Evolutionary conservation across 2,329 filamentous ascomycete species (phyloP).

Genomic region (Fusarium sp.): DNA sequence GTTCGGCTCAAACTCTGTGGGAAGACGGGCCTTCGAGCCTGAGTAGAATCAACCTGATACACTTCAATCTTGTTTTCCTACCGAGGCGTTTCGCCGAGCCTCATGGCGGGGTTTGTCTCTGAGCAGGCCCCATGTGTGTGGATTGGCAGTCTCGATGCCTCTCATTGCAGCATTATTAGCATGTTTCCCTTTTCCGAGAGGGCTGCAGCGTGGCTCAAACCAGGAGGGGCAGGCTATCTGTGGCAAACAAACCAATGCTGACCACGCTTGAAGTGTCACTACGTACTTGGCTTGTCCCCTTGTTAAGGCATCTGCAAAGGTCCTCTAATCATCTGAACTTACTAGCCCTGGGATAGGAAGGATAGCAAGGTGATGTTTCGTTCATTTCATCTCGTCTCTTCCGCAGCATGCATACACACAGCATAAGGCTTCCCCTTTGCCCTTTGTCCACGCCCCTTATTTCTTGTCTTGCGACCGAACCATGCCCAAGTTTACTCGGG

Average conservation of each 20-base stretch:
- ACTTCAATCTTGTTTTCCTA: slow-evolving; percentile 15
- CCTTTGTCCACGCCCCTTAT: slow-evolving; percentile 29
- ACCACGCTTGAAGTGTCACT: slow-evolving; percentile 18
- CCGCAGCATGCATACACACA: slow-evolving; percentile 2
- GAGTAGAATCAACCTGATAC: slow-evolving; percentile 22
- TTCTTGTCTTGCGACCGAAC: slow-evolving; percentile 13
- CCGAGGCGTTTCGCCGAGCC: slow-evolving; percentile 22
- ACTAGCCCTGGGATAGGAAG: slow-evolving; percentile 22
- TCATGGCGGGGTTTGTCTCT: slow-evolving; percentile 11
- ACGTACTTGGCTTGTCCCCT: slow-evolving; percentile 25
- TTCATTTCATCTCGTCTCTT: slow-evolving; percentile 36
- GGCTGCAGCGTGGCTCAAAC: slow-evolving; percentile 23
- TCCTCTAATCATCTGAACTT: slow-evolving; percentile 43
- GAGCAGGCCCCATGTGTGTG: slow-evolving; percentile 23
- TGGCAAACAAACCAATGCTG: slow-evolving; percentile 28
- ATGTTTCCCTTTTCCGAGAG: slow-evolving; percentile 15
- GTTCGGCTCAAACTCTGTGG: neutral
- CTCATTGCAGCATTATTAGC: slow-evolving; percentile 32
- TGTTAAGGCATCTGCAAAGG: slow-evolving; percentile 29
- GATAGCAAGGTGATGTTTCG: slow-evolving; percentile 33
- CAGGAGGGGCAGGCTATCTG: slow-evolving; percentile 5
- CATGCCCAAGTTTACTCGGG: slow-evolving; percentile 16
- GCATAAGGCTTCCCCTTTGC: slow-evolving; percentile 21
- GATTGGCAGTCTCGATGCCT: slow-evolving; percentile 15
- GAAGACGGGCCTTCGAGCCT: slow-evolving; percentile 17